Conservation (phyloP, 1,284 basidiomycete genomes). For the Acaromyces ingoldii region DNA sequence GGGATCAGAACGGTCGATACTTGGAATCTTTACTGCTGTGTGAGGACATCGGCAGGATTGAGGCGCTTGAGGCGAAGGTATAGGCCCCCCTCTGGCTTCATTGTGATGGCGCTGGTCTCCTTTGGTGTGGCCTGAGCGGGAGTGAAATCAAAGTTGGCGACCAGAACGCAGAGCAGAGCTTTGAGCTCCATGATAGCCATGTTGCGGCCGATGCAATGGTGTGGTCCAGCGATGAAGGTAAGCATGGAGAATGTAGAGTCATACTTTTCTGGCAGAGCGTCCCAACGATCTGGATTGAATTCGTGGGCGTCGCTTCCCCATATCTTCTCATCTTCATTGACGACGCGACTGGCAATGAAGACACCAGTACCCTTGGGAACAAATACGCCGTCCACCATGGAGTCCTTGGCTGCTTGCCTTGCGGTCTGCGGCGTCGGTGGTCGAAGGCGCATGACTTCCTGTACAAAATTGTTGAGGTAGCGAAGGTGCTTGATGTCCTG, state of each 20-base stretch:
- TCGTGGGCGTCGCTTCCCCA: constrained; percentile 34
- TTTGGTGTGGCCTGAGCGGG: constrained; percentile 18
- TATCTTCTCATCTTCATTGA: constrained; percentile 28
- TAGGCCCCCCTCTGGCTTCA: constrained; percentile 35
- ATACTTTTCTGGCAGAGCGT: constrained; percentile 34
- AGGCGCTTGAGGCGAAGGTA: constrained; percentile 13
- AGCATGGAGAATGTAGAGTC: constrained; percentile 28
- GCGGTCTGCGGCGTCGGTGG: constrained; percentile 34
- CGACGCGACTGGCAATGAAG: constrained; percentile 24
- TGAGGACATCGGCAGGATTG: no score
- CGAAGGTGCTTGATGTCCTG: constrained; percentile 64
- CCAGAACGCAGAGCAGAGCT: constrained; percentile 25
- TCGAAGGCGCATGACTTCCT: constrained; percentile 33
- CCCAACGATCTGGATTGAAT: constrained; percentile 39
- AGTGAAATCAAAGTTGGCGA: constrained; percentile 33
- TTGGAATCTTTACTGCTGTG: no score
- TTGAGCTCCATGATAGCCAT: constrained; percentile 36
- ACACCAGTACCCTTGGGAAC: constrained; percentile 29
- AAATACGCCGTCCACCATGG: constrained; percentile 29
- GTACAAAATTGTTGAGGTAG: constrained; percentile 68
- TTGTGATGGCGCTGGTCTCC: constrained; percentile 33
- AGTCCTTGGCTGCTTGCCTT: constrained; percentile 17
- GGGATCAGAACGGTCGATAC: no score
- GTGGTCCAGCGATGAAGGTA: constrained; percentile 37
- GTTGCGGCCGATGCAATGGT: constrained; percentile 35